Evolutionary conservation across 176 grass and related monocot genomes (phyloP), one percentile per base, ranked within the genome.

Genomic region (Phoenix roebelenii): DNA sequence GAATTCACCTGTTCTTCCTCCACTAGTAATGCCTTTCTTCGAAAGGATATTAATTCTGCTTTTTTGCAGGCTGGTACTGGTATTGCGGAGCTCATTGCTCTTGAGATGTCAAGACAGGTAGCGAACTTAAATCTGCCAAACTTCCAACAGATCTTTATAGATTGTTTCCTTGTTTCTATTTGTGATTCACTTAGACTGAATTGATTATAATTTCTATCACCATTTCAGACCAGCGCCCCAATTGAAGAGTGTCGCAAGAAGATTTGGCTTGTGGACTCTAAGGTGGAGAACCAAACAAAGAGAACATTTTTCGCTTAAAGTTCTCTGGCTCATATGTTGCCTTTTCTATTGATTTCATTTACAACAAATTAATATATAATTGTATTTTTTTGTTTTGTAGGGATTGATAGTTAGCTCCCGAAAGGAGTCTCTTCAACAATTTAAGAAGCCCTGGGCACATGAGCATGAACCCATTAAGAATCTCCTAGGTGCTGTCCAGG

Each of bases 41-140:
- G 18, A 39, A 6, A 68, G 52, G 72, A 51, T 9, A 25, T 76
- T 19, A 32, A 12, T 60, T 67, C 55, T 80, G 20, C 28, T 15
- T 55, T 61, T 73, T 23, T 70, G 56, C 81, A 98, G 93, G 93
- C 93, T 79, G 93, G 93, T 71, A 98, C 93, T 76, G 93, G 93
- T 75, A 98, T 98, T 58, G 93, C 93, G n/a, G 84, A 98, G 65
- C 87, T 98, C 22, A 98, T 98, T 74, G 93, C 93, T 72, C 84
- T 92, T 50, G 73, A 98, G 79, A 98, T 98, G 3, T 92, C 93
- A 30, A 98, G 76, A 74, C 81, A 98, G 93, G 93, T 98, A 83
- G 19, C 39, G 39, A 63, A 48, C 70, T 65, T 25, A 49, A 19
- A 26, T 32, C 12, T 60, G 70, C 51, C 28, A 74, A 23, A 60